These are phyloP conservation scores for Wickerhamiella dianesei DNA, from an alignment of 805 yeast species.

Conservation along the genomic window DNA sequence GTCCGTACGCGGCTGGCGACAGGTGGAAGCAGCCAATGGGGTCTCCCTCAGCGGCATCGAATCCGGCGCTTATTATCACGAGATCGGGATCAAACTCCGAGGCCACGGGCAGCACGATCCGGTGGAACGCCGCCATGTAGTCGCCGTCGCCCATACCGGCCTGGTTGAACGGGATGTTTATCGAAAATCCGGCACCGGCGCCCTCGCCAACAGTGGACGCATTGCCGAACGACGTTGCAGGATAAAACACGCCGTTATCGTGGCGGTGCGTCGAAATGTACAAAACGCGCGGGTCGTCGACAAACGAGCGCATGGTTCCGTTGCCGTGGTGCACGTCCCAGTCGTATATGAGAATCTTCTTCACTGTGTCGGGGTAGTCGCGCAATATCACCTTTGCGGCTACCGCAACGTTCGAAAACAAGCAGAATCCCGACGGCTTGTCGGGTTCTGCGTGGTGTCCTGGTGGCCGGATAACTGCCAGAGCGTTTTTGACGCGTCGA, in stretches of 20 bases:
- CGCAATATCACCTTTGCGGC: conserved; percentile 79
- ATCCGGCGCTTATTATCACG: conserved; percentile 86
- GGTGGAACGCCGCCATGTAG: conserved; percentile 79
- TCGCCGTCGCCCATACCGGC: conserved; percentile 94
- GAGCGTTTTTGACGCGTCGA: conserved; percentile 76
- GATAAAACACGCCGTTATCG: conserved; percentile 84
- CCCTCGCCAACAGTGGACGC: conserved; percentile 75
- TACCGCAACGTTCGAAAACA: conserved; percentile 92
- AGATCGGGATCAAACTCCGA: conserved; percentile 85
- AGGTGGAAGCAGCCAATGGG: conserved; percentile 94
- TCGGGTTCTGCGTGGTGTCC: conserved; percentile 99
- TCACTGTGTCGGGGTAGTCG: conserved; percentile 75
- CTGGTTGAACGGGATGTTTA: conserved; percentile 87
- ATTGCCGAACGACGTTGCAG: conserved; percentile 78
- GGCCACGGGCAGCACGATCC: conserved; percentile 76
- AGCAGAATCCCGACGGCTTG: conserved; percentile 91
- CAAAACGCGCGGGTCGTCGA: conserved; percentile 76
- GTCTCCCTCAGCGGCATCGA: conserved; percentile 98
- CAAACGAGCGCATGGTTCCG: conserved; percentile 91
- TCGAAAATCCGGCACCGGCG: conserved; percentile 70
- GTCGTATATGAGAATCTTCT: conserved; percentile 71
- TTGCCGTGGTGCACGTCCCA: conserved; percentile 99
- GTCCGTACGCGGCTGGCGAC: conserved; percentile 90
- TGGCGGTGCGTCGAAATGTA: conserved; percentile 87
- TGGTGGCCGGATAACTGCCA: conserved; percentile 96